Evolutionary conservation across 2,329 filamentous ascomycete genomes (phyloP).

Genomic region (Arthroderma sp.): DNA sequence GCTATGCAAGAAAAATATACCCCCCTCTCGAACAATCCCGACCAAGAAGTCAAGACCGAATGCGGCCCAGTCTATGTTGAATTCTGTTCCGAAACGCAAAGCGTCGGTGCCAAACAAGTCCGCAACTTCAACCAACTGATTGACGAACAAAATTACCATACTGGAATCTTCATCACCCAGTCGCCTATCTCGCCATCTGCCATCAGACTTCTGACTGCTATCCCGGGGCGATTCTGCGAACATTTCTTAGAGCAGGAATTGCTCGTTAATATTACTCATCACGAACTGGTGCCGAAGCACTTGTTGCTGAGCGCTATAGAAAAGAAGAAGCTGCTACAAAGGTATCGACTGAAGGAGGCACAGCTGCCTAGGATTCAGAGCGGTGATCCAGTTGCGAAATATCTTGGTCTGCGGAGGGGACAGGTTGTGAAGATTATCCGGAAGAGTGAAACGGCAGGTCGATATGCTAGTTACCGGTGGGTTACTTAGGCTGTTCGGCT

Average conservation of each 20-base stretch:
- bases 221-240: constrained; percentile 72
- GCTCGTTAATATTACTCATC: constrained; percentile 94
- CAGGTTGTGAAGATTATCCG: constrained; percentile 98
- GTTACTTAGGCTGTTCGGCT: constrained; percentile 27
- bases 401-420: constrained; percentile 76
- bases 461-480: constrained; percentile 90
- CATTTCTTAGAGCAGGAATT: constrained; percentile 93
- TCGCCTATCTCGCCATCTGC: constrained; percentile 73
- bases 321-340: constrained; percentile 69
- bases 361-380: constrained; percentile 86
- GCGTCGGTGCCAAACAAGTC: constrained; percentile 81
- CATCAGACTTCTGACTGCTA: constrained; percentile 69
- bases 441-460: constrained; percentile 84
- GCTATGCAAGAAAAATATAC: constrained; percentile 78
- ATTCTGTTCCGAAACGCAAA: constrained; percentile 63
- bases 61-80: constrained; percentile 88
- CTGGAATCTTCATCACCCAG: constrained; percentile 79
- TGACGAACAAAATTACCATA: constrained; percentile 66
- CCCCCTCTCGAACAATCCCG: constrained; percentile 36
- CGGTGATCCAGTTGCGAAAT: constrained; percentile 83
- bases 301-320: constrained; percentile 81
- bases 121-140: constrained; percentile 78
- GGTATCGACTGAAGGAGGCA: constrained; percentile 93
- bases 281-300: constrained; percentile 91
- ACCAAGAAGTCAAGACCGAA: constrained; percentile 34